Evolutionary conservation across 2,329 filamentous ascomycete species (phyloP).

Genomic region (Sphaerulina populicola): DNA sequence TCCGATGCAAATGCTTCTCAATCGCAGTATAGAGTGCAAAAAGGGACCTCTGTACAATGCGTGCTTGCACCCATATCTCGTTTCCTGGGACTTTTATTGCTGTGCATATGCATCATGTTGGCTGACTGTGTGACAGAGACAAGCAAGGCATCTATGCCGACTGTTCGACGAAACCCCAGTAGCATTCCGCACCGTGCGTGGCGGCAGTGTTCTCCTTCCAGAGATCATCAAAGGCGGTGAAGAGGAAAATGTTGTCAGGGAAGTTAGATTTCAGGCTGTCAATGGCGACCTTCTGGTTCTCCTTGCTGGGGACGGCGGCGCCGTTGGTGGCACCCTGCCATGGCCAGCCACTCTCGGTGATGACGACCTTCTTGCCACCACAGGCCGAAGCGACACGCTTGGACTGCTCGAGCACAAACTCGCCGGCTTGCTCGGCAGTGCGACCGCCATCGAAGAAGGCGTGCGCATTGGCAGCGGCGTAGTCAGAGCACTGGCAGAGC

Average conservation of each 20-base stretch:
- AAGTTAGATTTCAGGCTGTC: constrained; percentile 56
- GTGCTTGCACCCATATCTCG: constrained; percentile 1
- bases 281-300: constrained; percentile 60
- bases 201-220: constrained; percentile 62
- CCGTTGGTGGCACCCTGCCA: constrained; percentile 58
- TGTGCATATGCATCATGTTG: constrained; percentile 5
- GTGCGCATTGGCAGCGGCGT: constrained; percentile 73
- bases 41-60: constrained; percentile 6
- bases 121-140: background rate
- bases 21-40: background rate
- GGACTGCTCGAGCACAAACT: constrained; percentile 55
- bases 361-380: constrained; percentile 54
- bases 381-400: constrained; percentile 43
- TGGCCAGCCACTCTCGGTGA: constrained; percentile 83
- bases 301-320: constrained; percentile 57
- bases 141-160: constrained; percentile 3
- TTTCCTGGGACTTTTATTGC: constrained; percentile 5
- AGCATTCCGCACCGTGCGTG: constrained; percentile 65
- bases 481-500: constrained; percentile 66
- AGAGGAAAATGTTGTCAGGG: constrained; percentile 55
- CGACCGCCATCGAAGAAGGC: constrained; percentile 69
- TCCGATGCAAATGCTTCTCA: constrained; percentile 8
- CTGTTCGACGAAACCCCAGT: constrained; percentile 48
- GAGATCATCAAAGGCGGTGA: constrained; percentile 68
- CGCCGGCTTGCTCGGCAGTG: constrained; percentile 53